Percentiles rank a stretch among this genome's conserved stretches.
phyloP scores from a whole-genome alignment of 2,329 filamentous ascomycete species.

The Paraphaeosphaeria sporulosa region DNA sequence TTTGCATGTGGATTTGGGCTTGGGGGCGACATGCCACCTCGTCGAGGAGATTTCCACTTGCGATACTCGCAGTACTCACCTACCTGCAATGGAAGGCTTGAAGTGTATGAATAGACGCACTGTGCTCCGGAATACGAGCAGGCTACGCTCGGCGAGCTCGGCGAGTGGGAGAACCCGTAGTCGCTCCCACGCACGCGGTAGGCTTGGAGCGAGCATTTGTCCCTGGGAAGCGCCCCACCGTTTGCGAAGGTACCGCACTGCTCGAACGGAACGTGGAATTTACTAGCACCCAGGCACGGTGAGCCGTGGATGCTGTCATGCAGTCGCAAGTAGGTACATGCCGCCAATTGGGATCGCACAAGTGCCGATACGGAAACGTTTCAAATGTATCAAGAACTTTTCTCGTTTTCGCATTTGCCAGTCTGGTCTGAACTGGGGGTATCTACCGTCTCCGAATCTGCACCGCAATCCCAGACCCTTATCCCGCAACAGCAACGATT shows the following conservation, averaged over 20 bases:
- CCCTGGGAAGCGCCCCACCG: constrained; percentile 2
- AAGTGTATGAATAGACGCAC: too few species aligned
- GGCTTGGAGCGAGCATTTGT: neutral
- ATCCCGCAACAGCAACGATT: constrained; percentile 9
- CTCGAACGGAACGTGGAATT: neutral
- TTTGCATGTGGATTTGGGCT: neutral
- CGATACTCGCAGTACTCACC: too few species aligned
- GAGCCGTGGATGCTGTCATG: neutral
- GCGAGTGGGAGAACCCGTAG: too few species aligned
- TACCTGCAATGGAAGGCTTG: too few species aligned
- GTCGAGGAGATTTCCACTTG: too few species aligned
- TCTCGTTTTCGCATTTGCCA: neutral
- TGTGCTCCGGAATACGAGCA: too few species aligned
- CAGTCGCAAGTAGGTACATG: neutral
- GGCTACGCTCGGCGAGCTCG: too few species aligned
- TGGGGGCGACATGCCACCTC: too few species aligned
- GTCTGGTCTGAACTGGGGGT: constrained; percentile 3
- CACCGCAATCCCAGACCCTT: constrained; percentile 8
- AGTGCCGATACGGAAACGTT: neutral
- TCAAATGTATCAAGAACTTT: neutral
- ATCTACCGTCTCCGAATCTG: constrained; percentile 11
- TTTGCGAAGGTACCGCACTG: neutral
- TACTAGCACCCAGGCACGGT: neutral
- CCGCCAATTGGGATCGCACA: neutral
- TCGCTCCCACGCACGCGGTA: too few species aligned